Conservation (phyloP, 805 yeast species). For the Kuraishia ogatae region DNA sequence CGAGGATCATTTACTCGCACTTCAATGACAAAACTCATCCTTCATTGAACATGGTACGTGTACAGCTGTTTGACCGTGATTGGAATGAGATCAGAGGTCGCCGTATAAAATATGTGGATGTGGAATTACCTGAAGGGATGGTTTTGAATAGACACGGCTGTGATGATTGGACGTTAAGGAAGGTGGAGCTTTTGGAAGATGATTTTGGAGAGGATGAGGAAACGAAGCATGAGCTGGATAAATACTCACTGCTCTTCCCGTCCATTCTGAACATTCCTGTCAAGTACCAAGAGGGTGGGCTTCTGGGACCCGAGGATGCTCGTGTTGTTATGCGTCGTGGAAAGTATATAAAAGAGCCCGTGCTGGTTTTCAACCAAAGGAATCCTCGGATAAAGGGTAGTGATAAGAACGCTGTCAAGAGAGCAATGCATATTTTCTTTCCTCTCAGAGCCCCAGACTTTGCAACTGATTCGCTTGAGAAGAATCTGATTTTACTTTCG, state of each 20-base stretch:
- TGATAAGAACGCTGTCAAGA: slow-evolving; percentile 5
- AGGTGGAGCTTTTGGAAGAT: neutral
- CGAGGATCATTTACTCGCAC: slow-evolving; percentile 31
- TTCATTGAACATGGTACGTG: slow-evolving; percentile 29
- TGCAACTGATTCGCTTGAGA: slow-evolving; percentile 8
- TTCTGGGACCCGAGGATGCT: slow-evolving; percentile 36
- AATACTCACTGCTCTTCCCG: slow-evolving; percentile 1
- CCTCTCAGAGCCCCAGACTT: slow-evolving; percentile 22
- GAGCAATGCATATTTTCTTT: slow-evolving; percentile 24
- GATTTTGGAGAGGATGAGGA: neutral
- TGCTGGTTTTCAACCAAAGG: slow-evolving; percentile 32
- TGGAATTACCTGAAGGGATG: neutral
- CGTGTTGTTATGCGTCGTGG: slow-evolving; percentile 18
- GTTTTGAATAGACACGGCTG: neutral
- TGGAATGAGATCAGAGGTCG: slow-evolving; percentile 34
- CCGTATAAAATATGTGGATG: slow-evolving; percentile 1
- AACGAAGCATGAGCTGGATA: neutral
- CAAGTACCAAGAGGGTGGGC: neutral
- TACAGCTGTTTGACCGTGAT: slow-evolving; percentile 33
- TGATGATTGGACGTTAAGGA: neutral
- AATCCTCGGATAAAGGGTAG: slow-evolving; percentile 7
- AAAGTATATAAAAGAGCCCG: slow-evolving; percentile 31
- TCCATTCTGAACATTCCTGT: neutral
- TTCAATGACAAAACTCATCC: slow-evolving; percentile 25
- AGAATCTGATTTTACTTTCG: slow-evolving; percentile 4